phyloP scores from a whole-genome alignment of 441 rosid species.

The Theobroma grandiflorum region DNA sequence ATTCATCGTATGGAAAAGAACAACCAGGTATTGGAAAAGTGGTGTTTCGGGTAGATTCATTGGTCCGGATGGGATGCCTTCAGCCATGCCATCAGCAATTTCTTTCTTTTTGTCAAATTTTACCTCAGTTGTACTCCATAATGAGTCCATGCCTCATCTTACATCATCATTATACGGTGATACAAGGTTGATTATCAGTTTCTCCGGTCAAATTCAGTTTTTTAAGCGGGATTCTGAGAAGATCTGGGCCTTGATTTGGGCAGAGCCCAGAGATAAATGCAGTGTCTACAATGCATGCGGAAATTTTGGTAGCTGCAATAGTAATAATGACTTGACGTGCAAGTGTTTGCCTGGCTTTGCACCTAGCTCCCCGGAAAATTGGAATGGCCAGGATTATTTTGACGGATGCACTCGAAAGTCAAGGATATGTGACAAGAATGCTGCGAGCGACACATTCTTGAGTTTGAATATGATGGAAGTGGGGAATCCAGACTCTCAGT shows the following conservation, averaged over 20 bases:
- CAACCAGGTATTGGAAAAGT: slow-evolving; percentile 55
- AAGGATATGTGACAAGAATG: slow-evolving; percentile 39
- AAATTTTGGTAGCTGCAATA: slow-evolving; percentile 63
- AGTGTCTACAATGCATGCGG: slow-evolving; percentile 60
- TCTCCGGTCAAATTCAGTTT: slow-evolving; percentile 57
- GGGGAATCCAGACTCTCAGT: slow-evolving; percentile 54
- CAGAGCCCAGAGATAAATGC: slow-evolving; percentile 58
- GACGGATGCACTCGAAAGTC: slow-evolving; percentile 64
- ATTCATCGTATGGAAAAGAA: slow-evolving; percentile 48
- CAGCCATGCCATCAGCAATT: slow-evolving; percentile 48
- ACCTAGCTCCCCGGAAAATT: slow-evolving; percentile 42
- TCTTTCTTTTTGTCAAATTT: slow-evolving; percentile 54
- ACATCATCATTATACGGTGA: slow-evolving; percentile 36
- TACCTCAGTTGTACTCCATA: slow-evolving; percentile 38
- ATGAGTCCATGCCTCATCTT: slow-evolving; percentile 44
- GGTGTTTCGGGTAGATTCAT: slow-evolving; percentile 44
- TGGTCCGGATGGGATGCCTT: slow-evolving; percentile 49
- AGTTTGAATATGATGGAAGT: slow-evolving; percentile 57
- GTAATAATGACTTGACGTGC: slow-evolving; percentile 46
- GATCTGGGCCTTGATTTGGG: slow-evolving; percentile 57
- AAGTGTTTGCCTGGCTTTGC: slow-evolving; percentile 67
- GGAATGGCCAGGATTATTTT: slow-evolving; percentile 52
- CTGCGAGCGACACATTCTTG: slow-evolving; percentile 46
- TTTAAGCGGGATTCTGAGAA: slow-evolving; percentile 35
- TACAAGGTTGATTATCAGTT: slow-evolving; percentile 55